Evolutionary conservation across 1,284 basidiomycete species (phyloP), one percentile per base, ranked within the genome.

Genomic region (Ustilago curta): DNA sequence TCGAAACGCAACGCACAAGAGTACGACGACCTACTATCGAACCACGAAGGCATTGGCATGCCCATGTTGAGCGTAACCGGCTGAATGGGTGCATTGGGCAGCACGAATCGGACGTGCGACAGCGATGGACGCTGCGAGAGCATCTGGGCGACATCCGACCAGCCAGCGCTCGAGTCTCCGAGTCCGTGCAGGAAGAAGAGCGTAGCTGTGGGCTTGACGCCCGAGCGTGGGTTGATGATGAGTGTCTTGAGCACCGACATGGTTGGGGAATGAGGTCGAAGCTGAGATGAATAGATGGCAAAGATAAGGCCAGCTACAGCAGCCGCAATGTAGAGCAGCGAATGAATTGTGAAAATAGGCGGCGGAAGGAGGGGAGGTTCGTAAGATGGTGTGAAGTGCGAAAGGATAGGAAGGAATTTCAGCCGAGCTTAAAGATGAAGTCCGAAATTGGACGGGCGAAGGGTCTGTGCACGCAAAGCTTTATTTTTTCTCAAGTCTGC

Each of bases 41-140:
- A 83, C 83, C 83, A 84, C 7, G 76, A 76, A 8, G 82, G 80
- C 83, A 84, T 84, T 45, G 67, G 68, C 82, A 83, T 82, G 48
- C 82, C 82, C 74, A 82, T 80, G 52, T 84, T 84, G 29, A 84
- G 64, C 40, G 82, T 75, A 11, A 84, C 81, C 4, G 83, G 82
- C 72, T 80, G 81, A 25, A 82, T 66, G 37, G 83, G 83, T 8
- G 83, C 79, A n/a, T 82, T 82, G 32, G 83, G 83, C 53, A 84
- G 74, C 25, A 84, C 77, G 45, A 83, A 84, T 44, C 83, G 81
- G 16, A 83, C 77, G 40, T 84, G 82, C 44, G 73, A 70, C 44
- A 84, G 59, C 29, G 73, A 63, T 21, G 82, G 82, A 9, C 82
- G 65, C 42, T 71, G 71, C 32, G 78, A 78, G 37, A 84, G 82